phyloP scores from a whole-genome alignment of 2,329 filamentous ascomycete genomes.

The Penicillium brasilianum region DNA sequence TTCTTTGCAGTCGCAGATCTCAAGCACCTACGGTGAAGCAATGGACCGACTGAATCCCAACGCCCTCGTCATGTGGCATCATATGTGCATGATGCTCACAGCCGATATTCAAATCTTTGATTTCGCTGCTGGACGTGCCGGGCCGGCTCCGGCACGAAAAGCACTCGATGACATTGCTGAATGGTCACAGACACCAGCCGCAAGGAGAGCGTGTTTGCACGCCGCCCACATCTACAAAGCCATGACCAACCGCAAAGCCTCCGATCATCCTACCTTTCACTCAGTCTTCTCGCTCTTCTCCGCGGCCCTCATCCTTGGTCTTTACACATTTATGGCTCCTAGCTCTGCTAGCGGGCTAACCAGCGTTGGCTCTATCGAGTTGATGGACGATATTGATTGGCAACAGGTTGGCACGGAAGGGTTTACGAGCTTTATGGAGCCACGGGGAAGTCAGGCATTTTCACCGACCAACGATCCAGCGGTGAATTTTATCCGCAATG shows the following conservation, averaged over 20 bases:
- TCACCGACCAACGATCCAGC: slow-evolving; percentile 40
- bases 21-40: slow-evolving; percentile 46
- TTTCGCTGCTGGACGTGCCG: slow-evolving; percentile 57
- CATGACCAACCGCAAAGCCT: slow-evolving; percentile 58
- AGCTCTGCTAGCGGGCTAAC: slow-evolving; percentile 31
- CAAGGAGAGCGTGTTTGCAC: slow-evolving; percentile 57
- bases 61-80: slow-evolving; percentile 58
- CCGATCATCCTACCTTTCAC: slow-evolving; percentile 58
- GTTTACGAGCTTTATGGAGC: slow-evolving; percentile 48
- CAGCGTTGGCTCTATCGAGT: slow-evolving; percentile 44
- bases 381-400: slow-evolving; percentile 59
- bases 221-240: slow-evolving; percentile 59
- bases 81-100: slow-evolving; percentile 58
- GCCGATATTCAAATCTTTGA: slow-evolving; percentile 60
- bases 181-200: slow-evolving; percentile 58
- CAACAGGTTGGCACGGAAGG: slow-evolving; percentile 53
- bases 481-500: slow-evolving; percentile 54
- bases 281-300: slow-evolving; percentile 57
- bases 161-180: slow-evolving; percentile 57
- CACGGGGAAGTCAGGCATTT: slow-evolving; percentile 34
- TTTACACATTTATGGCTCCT: slow-evolving; percentile 58
- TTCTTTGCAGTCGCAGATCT: slow-evolving; percentile 39
- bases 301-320: slow-evolving; percentile 56
- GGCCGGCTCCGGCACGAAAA: slow-evolving; percentile 52
- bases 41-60: slow-evolving; percentile 55